Conservation (phyloP, 106 monocot species). For the Allium sativum region DNA sequence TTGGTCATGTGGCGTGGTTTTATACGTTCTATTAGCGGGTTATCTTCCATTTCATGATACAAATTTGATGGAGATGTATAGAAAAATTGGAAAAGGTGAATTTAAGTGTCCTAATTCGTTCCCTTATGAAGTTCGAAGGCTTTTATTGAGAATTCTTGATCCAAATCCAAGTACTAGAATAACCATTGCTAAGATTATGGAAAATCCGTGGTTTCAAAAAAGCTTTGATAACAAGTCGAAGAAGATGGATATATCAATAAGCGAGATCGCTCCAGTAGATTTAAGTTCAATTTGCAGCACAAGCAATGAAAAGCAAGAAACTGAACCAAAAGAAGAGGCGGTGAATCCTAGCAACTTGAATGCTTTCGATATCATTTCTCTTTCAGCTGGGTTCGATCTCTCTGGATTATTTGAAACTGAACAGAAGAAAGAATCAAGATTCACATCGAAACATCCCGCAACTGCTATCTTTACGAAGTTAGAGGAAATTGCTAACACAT, state of each 20-base stretch:
- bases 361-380: slow-evolving; percentile 67
- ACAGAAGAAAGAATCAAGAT: slow-evolving; percentile 30
- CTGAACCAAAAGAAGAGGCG: slow-evolving; percentile 14
- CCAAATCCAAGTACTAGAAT: slow-evolving; percentile 43
- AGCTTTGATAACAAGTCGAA: slow-evolving; percentile 14
- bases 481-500: slow-evolving; percentile 30
- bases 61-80: slow-evolving; percentile 62
- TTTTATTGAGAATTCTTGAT: slow-evolving; percentile 40
- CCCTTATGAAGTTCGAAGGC: slow-evolving; percentile 30
- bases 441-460: slow-evolving; percentile 39
- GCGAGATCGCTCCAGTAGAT: slow-evolving; percentile 24
- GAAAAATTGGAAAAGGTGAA: slow-evolving; percentile 42
- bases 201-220: slow-evolving; percentile 43
- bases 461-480: slow-evolving; percentile 35
- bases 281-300: not conserved
- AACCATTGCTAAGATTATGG: slow-evolving; percentile 31
- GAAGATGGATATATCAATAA: slow-evolving; percentile 5
- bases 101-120: slow-evolving; percentile 52
- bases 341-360: slow-evolving; percentile 33
- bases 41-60: slow-evolving; percentile 55
- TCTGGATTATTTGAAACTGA: slow-evolving; percentile 44
- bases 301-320: slow-evolving; percentile 8
- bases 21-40: slow-evolving; percentile 45
- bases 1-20: slow-evolving; percentile 59
- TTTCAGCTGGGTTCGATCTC: slow-evolving; percentile 62